phyloP scores from a whole-genome alignment of 2,329 filamentous ascomycete species.

The Aspergillus tanneri region DNA sequence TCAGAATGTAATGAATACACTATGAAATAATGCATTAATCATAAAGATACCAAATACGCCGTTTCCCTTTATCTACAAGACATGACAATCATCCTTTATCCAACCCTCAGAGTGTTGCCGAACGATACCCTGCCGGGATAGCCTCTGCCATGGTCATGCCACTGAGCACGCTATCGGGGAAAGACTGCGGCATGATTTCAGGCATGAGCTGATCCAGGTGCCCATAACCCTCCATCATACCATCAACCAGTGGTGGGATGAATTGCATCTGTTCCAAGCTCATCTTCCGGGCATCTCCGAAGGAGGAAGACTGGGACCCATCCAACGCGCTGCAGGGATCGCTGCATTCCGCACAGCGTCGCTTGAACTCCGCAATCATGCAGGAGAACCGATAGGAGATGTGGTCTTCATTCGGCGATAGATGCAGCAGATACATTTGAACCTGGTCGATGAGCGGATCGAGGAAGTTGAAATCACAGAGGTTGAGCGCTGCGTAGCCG shows the following conservation, averaged over 20 bases:
- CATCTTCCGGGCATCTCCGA: slow-evolving; percentile 20
- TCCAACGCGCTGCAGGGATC: slow-evolving; percentile 17
- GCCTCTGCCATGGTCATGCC: slow-evolving; percentile 10
- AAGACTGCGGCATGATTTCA: slow-evolving; percentile 14
- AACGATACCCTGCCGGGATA: slow-evolving; percentile 9
- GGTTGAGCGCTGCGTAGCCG: slow-evolving; percentile 36
- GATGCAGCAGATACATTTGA: slow-evolving; percentile 33
- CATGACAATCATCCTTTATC: no score
- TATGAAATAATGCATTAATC: no score
- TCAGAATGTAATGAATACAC: no score
- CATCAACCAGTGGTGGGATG: slow-evolving; percentile 24
- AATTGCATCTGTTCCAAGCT: slow-evolving; percentile 26
- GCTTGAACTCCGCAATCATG: slow-evolving; percentile 33
- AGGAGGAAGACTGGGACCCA: slow-evolving; percentile 19
- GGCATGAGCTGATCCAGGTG: slow-evolving; percentile 29
- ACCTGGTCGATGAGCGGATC: slow-evolving; percentile 36
- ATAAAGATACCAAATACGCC: no score
- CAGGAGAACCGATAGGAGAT: slow-evolving; percentile 35
- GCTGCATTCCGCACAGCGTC: slow-evolving; percentile 26
- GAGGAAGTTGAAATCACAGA: slow-evolving; percentile 35
- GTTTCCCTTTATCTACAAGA: no score
- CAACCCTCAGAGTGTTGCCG: slow-evolving; percentile 8
- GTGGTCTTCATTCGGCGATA: slow-evolving; percentile 35
- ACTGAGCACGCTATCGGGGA: slow-evolving; percentile 12
- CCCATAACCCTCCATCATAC: slow-evolving; percentile 25